Evolutionary conservation across 495 filamentous ascomycete species (phyloP).

Genomic region (Penicillium nucicola): DNA sequence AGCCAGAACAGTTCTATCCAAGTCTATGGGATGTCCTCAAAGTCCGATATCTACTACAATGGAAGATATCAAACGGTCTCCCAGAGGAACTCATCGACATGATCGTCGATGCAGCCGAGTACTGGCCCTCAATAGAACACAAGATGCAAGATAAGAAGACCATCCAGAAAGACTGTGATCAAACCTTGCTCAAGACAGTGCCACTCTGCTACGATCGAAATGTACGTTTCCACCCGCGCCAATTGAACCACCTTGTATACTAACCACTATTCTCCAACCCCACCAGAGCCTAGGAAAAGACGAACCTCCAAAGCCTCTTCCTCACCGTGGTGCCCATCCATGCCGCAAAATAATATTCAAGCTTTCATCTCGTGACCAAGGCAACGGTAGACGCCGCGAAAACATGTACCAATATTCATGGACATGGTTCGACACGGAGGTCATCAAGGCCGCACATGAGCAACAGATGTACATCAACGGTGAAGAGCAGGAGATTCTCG

Average conservation of each 20-base stretch:
- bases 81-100: constrained; percentile 65
- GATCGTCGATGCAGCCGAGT: constrained; percentile 67
- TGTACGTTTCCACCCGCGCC: constrained; percentile 11
- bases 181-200: constrained; percentile 34
- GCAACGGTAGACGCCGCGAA: constrained; percentile 31
- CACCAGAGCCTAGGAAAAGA: constrained; percentile 17
- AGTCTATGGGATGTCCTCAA: constrained; percentile 33
- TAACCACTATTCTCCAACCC: background rate
- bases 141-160: constrained; percentile 24
- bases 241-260: background rate
- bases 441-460: constrained; percentile 27
- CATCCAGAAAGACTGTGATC: constrained; percentile 36
- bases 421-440: constrained; percentile 71
- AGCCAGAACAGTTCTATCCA: constrained; percentile 19
- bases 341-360: constrained; percentile 62
- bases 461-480: constrained; percentile 18
- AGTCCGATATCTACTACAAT: constrained; percentile 32
- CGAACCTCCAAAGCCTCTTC: constrained; percentile 21
- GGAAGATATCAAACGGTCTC: constrained; percentile 40
- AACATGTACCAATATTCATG: constrained; percentile 55
- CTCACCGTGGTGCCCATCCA: constrained; percentile 37
- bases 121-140: constrained; percentile 55
- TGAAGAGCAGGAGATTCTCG: constrained; percentile 13
- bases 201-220: constrained; percentile 39
- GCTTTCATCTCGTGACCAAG: constrained; percentile 65